phyloP scores from a whole-genome alignment of 352 stramenopile genomes.

The Globisporangium iwayamae region DNA sequence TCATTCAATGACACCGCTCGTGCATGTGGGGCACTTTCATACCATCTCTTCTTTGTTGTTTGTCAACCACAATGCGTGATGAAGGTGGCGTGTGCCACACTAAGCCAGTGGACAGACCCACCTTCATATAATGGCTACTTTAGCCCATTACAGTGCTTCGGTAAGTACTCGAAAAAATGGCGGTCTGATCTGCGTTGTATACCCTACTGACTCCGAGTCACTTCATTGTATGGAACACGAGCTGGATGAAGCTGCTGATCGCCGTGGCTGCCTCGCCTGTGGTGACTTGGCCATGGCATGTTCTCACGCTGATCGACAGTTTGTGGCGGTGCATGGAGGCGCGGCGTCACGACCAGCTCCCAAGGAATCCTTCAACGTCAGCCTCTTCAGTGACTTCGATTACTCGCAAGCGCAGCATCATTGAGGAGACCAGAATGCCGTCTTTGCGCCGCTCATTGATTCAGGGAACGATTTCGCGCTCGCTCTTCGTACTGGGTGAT shows the following conservation, averaged over 20 bases:
- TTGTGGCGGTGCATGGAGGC: slow-evolving; percentile 3
- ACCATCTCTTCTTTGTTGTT: too few species aligned
- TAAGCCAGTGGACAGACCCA: too few species aligned
- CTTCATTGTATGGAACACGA: not conserved
- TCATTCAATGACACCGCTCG: too few species aligned
- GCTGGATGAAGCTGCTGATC: not conserved
- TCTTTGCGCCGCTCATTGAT: not conserved
- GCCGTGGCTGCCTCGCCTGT: not conserved
- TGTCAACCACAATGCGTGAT: too few species aligned
- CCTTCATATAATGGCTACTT: too few species aligned
- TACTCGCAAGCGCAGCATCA: not conserved
- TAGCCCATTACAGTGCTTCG: too few species aligned
- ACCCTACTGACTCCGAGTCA: not conserved
- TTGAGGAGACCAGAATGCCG: not conserved
- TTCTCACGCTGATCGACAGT: not conserved
- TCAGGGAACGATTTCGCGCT: not conserved
- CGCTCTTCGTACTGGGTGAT: not conserved
- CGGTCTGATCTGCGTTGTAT: not conserved
- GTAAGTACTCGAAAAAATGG: not conserved
- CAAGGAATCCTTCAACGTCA: not conserved
- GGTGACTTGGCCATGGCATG: not conserved
- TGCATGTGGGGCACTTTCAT: too few species aligned
- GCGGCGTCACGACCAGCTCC: not conserved
- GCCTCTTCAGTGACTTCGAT: not conserved
- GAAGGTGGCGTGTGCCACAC: too few species aligned